A percentile compares a stretch with the other conserved stretches of the same genome.
Evolutionary conservation across 352 stramenopile genomes (phyloP).

Genomic region (Pythium sp.): DNA sequence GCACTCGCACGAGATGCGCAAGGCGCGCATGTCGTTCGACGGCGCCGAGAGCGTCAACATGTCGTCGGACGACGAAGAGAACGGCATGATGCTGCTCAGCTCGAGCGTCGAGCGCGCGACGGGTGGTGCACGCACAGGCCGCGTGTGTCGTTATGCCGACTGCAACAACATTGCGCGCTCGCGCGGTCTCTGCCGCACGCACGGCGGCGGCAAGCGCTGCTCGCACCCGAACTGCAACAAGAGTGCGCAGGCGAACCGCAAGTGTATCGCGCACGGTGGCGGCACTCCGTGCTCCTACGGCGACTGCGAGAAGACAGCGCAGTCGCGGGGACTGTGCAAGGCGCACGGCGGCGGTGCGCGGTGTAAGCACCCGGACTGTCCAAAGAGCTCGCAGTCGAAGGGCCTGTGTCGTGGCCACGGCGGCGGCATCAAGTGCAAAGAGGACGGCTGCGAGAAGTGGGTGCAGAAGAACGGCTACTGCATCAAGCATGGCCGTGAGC

Average conservation of each 20-base stretch:
- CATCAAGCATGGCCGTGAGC: conserved; percentile 86
- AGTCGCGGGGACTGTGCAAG: conserved; percentile 83
- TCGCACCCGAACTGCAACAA: conserved; percentile 85
- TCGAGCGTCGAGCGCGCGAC: conserved; percentile 55
- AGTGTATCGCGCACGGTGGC: conserved; percentile 84
- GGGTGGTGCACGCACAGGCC: conserved; percentile 44
- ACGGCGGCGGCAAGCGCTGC: conserved; percentile 77
- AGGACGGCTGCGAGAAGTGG: conserved; percentile 85
- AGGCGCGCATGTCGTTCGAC: conserved; percentile 65
- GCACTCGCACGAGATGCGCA: conserved; percentile 34
- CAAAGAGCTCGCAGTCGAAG: conserved; percentile 84
- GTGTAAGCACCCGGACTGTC: conserved; percentile 83
- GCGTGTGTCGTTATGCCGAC: conserved; percentile 76
- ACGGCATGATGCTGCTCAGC: conserved; percentile 63
- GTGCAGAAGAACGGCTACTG: conserved; percentile 89
- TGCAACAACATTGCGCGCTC: conserved; percentile 87
- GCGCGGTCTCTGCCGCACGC: conserved; percentile 67
- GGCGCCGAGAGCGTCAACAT: conserved; percentile 52
- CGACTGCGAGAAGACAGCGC: conserved; percentile 85
- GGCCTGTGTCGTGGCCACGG: conserved; percentile 80
- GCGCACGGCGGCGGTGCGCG: conserved; percentile 77
- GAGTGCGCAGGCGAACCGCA: conserved; percentile 85
- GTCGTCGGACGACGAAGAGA: conserved; percentile 72
- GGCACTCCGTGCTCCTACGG: conserved; percentile 83
- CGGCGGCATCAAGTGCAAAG: conserved; percentile 85